Conservation (phyloP, 2,329 filamentous ascomycete species). For the Alternaria sp. region DNA sequence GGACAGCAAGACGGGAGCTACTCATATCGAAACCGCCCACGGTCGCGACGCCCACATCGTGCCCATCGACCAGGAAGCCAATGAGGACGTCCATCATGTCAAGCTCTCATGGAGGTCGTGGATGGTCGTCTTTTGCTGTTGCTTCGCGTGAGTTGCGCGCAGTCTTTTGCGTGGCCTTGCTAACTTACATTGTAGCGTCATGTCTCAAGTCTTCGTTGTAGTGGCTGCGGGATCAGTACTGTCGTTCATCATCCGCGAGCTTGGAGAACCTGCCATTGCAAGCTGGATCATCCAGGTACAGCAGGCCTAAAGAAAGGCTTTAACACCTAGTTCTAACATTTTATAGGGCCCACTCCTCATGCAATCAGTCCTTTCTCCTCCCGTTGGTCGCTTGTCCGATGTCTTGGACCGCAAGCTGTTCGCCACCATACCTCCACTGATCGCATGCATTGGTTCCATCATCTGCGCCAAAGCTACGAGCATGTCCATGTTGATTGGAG, state of each 20-base stretch:
- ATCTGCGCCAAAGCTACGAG: constrained; percentile 62
- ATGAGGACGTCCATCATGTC: constrained; percentile 49
- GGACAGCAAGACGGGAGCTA: constrained; percentile 24
- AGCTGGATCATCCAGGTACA: constrained; percentile 63
- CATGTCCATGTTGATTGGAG: constrained; percentile 64
- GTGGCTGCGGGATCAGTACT: constrained; percentile 63
- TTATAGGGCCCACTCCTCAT: constrained; percentile 62
- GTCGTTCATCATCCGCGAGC: constrained; percentile 62
- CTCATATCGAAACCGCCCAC: constrained; percentile 20
- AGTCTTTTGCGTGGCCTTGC: constrained; percentile 13
- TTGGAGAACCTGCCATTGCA: constrained; percentile 58
- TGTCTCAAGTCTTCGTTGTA: constrained; percentile 63
- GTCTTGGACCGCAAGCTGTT: constrained; percentile 63
- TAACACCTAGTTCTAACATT: background rate
- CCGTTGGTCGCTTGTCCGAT: constrained; percentile 63
- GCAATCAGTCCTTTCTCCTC: constrained; percentile 63
- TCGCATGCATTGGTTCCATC: constrained; percentile 61
- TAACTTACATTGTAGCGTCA: constrained; percentile 43
- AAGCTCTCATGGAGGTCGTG: constrained; percentile 63
- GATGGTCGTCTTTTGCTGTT: constrained; percentile 58
- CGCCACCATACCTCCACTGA: constrained; percentile 58
- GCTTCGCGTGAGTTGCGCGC: constrained; percentile 49
- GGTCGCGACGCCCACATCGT: constrained; percentile 23
- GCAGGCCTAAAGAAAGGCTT: too few species aligned
- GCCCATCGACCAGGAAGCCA: constrained; percentile 37